Conservation (phyloP, 371 early-diverging fungal genomes). For the Mucor indicus region DNA sequence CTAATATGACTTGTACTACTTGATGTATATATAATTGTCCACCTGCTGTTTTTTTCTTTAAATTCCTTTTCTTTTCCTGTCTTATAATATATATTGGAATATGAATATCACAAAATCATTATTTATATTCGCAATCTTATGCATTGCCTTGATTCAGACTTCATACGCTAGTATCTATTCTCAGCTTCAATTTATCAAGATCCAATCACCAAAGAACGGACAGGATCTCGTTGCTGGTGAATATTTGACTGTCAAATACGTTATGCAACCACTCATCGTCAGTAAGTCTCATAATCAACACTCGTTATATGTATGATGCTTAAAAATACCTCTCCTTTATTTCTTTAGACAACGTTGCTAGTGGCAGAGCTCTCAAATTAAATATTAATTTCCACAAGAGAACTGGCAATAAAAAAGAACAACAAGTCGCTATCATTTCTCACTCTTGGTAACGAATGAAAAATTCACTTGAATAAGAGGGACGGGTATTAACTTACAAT, state of each 20-base stretch:
- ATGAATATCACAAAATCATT: constrained; percentile 10
- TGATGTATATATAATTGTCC: constrained; percentile 1
- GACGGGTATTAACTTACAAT: too few relatives aligned
- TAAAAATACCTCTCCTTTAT: neutral
- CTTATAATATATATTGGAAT: neutral
- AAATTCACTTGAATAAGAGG: too few relatives aligned
- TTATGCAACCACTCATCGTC: constrained; percentile 46
- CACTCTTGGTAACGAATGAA: constrained; percentile 41
- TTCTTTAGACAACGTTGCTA: constrained; percentile 25
- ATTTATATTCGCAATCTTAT: constrained; percentile 13
- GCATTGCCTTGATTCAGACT: constrained; percentile 15
- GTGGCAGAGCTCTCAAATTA: constrained; percentile 36
- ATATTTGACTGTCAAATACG: constrained; percentile 33
- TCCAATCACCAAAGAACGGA: constrained; percentile 37
- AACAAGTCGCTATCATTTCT: constrained; percentile 29
- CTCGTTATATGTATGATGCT: too few relatives aligned
- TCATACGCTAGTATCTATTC: constrained; percentile 36
- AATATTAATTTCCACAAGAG: constrained; percentile 41
- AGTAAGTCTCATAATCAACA: too few relatives aligned
- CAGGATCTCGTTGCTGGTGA: constrained; percentile 37
- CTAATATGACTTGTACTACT: constrained; percentile 17
- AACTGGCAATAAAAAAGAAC: constrained; percentile 36
- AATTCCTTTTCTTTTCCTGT: neutral
- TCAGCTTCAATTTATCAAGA: constrained; percentile 50
- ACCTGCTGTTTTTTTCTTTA: neutral